Conservation (phyloP, 768 basidiomycete species). For the Mycena albidolilacea region DNA sequence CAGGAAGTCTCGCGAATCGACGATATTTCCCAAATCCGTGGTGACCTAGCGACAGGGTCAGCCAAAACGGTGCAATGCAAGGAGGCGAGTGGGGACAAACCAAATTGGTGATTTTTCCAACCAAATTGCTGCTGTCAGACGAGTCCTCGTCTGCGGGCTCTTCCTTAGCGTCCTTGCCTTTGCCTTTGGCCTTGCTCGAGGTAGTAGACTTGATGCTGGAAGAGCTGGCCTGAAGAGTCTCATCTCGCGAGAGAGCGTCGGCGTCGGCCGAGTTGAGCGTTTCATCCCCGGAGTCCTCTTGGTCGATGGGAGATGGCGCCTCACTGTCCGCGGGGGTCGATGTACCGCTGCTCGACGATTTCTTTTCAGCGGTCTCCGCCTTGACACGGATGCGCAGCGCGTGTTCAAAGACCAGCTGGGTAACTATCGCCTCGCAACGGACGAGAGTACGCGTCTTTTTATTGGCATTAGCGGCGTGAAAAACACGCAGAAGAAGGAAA, state of each 20-base stretch:
- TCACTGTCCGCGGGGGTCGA: conserved; percentile 34
- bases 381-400: conserved; percentile 77
- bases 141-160: conserved; percentile 33
- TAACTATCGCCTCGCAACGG: conserved; percentile 64
- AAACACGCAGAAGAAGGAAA: conserved; percentile 37
- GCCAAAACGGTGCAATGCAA: not conserved
- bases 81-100: conserved; percentile 69
- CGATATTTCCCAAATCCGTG: conserved; percentile 28
- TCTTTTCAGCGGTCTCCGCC: conserved; percentile 51
- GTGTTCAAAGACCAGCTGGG: conserved; percentile 61
- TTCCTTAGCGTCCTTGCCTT: conserved; percentile 28
- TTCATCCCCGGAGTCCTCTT: conserved; percentile 32
- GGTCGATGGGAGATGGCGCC: conserved; percentile 25
- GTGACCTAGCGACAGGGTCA: not conserved
- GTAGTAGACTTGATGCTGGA: conserved; percentile 38
- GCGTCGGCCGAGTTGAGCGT: conserved; percentile 22
- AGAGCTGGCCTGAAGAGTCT: conserved; percentile 36
- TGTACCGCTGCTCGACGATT: conserved; percentile 23
- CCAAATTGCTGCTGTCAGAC: conserved; percentile 59
- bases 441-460: conserved; percentile 66
- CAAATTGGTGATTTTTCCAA: conserved; percentile 85
- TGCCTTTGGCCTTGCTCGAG: conserved; percentile 35
- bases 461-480: conserved; percentile 47
- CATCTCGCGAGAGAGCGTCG: conserved; percentile 31
- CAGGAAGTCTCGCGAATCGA: conserved; percentile 37